Evolutionary conservation across 2,329 filamentous ascomycete genomes (phyloP), one percentile per base, ranked within the genome.

Genomic region (Claviceps purpurea): DNA sequence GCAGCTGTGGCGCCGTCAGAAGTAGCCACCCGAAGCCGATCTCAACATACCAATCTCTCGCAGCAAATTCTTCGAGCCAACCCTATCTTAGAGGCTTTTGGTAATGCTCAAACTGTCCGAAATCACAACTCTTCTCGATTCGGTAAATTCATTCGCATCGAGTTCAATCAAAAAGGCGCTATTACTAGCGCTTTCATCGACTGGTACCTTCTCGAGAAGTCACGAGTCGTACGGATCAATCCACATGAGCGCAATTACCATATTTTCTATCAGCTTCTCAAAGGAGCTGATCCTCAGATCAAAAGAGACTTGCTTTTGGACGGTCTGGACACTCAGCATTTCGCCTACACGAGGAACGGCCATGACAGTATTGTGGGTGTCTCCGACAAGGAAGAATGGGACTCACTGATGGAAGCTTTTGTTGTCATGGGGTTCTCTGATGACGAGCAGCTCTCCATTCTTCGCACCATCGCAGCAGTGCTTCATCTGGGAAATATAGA

Each of bases 51-150:
- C 13, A 95, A 89, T 54, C 80, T 98, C 10, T 97, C 94, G 0
- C 89, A 96, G 60, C 94, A 98, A 68, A 98, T 98, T 39, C 73
- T 98, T 43, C 82, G 91, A 45, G 93, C 93, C 54, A 98, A 98
- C 65, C 93, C 93, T 0, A 98, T 98, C 48, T 79, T 98, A 2
- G 94, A 98, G 76, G 87, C 93, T 1, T 98, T 98, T 62, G 94
- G 94, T 55, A 98, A 98, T 64, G 93, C 93, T 1, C 94, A 98
- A 66, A 98, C 93, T 0, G 89, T 98, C 34, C 81, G 93, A 51
- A 98, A 98, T 68, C 93, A 98, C 71, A 98, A 98, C 65, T 98
- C 93, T 0, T 98, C 93, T 5, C 83, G 93, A 57, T 98, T 98
- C 62, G 93, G 93, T 64, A 98, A 98, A 67, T 98, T 98, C 63